Evolutionary conservation across 1,284 basidiomycete genomes (phyloP).

Genomic region (Apiotrichum domesticum): DNA sequence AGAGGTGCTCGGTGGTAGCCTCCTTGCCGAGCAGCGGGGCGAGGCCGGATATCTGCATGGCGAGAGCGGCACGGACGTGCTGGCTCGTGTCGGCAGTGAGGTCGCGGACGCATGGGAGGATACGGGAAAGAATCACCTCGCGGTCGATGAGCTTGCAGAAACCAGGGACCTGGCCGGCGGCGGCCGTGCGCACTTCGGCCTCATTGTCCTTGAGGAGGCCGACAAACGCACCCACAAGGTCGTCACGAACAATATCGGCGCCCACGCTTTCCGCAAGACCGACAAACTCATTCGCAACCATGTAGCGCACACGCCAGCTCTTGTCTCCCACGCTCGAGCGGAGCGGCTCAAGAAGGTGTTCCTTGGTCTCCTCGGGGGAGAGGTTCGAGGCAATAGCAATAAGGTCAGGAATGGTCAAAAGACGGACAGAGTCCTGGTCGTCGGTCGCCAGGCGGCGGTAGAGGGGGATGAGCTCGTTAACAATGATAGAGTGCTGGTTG

Average conservation of each 20-base stretch:
- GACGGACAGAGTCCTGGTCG: slow-evolving; percentile 96
- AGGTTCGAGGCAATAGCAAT: slow-evolving; percentile 87
- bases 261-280: slow-evolving; percentile 86
- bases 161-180: slow-evolving; percentile 92
- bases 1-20: slow-evolving; percentile 91
- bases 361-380: slow-evolving; percentile 79
- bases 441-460: slow-evolving; percentile 92
- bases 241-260: slow-evolving; percentile 83
- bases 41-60: slow-evolving; percentile 94
- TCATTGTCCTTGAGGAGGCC: slow-evolving; percentile 96
- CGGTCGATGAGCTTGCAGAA: slow-evolving; percentile 92
- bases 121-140: slow-evolving; percentile 85
- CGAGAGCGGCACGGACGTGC: slow-evolving; percentile 94
- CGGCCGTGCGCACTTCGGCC: slow-evolving; percentile 96
- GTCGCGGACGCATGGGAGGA: slow-evolving; percentile 95
- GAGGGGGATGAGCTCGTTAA: slow-evolving; percentile 83
- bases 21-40: slow-evolving; percentile 92
- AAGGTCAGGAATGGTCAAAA: slow-evolving; percentile 92
- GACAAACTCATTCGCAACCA: slow-evolving; percentile 98
- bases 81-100: slow-evolving; percentile 90
- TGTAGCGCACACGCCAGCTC: slow-evolving; percentile 98
- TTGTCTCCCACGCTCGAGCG: slow-evolving; percentile 85
- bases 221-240: slow-evolving; percentile 88
- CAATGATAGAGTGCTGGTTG: slow-evolving; percentile 61
- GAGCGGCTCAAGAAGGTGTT: slow-evolving; percentile 82